Evolutionary conservation across 2,329 filamentous ascomycete species (phyloP), one percentile per base, ranked within the genome.

Genomic region (Venturia pyrina): DNA sequence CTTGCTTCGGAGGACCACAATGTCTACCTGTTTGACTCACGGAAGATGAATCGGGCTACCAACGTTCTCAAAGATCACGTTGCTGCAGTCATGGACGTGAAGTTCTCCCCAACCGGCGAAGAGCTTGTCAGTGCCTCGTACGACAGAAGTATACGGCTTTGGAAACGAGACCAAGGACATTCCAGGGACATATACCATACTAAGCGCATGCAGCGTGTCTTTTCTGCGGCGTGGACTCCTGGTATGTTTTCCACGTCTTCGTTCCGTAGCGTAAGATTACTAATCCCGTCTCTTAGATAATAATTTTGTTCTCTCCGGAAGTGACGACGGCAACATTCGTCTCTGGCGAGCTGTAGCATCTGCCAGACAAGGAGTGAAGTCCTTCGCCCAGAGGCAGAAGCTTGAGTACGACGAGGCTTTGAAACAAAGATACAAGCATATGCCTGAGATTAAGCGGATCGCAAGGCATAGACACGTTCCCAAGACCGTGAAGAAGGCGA

Each of bases 111-210:
- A 0, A 98, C 95, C 0, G 95, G 95, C 67, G 89, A 97, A 75
- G 93, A 97, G 75, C 85, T 99, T 59, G 91, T 98, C 24, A 91
- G 89, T 17, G 95, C 91, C 5, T 92, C 89, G 0, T 96, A 95
- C 78, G 91, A 96, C 74, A 87, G 92, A 68, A 96, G 91, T 5
- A 82, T 99, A 64, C 87, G 95, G 63, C 80, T 98, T 62, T 98
- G 92, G 90, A 86, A 86, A 74, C 85, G 90, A 66, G 85, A 88
- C 69, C 81, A 88, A 68, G 93, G 93, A 32, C 91, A 95, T 77
- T 93, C 90, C 17, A 85, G 93, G 71, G 95, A 99, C 73, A 87
- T 97, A 62, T 99, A 98, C 78, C 93, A 98, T 80, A 98, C 95
- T 21, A 96, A 97, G 79, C 87, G 95, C 69, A 97, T 97, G 93